Evolutionary conservation across 805 yeast species (phyloP).

Genomic region (Middelhovenomyces tepae): DNA sequence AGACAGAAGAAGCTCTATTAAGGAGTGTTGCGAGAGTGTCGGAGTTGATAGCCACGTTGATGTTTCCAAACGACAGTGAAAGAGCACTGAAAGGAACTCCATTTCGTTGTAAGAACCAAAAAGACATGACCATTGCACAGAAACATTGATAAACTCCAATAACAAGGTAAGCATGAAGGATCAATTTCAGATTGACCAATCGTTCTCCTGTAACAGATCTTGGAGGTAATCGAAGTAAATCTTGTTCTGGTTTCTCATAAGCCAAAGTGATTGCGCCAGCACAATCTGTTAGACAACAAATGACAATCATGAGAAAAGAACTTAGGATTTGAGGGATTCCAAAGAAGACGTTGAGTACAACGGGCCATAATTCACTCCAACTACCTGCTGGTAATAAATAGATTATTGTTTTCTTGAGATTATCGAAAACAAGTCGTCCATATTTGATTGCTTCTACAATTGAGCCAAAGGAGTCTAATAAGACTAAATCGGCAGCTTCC

Average conservation of each 20-base stretch:
- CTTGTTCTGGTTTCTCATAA: constrained; percentile 35
- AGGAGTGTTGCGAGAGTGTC: constrained; percentile 18
- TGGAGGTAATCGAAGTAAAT: constrained; percentile 34
- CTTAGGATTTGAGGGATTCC: constrained; percentile 43
- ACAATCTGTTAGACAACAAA: constrained; percentile 41
- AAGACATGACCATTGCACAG: constrained; percentile 33
- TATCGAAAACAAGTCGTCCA: constrained; percentile 61
- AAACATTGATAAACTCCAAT: constrained; percentile 35
- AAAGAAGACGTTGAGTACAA: constrained; percentile 37
- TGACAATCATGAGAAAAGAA: constrained; percentile 43
- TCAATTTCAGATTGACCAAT: constrained; percentile 31
- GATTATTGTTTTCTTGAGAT: constrained; percentile 36
- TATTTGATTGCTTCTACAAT: constrained; percentile 83
- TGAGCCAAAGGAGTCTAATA: constrained; percentile 44
- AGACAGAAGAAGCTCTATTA: constrained; percentile 34
- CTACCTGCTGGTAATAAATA: constrained; percentile 47
- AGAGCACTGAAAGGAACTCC: constrained; percentile 31
- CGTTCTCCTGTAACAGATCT: constrained; percentile 33
- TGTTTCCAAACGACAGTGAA: constrained; percentile 31
- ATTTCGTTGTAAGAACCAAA: constrained; percentile 29
- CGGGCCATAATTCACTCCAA: constrained; percentile 44
- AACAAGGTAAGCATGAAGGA: constrained; percentile 35
- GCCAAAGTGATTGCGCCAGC: constrained; percentile 37
- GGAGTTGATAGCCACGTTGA: constrained; percentile 20
- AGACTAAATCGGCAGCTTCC: constrained; percentile 16